Conservation (phyloP, 768 basidiomycete genomes). For the Panus rudis region DNA sequence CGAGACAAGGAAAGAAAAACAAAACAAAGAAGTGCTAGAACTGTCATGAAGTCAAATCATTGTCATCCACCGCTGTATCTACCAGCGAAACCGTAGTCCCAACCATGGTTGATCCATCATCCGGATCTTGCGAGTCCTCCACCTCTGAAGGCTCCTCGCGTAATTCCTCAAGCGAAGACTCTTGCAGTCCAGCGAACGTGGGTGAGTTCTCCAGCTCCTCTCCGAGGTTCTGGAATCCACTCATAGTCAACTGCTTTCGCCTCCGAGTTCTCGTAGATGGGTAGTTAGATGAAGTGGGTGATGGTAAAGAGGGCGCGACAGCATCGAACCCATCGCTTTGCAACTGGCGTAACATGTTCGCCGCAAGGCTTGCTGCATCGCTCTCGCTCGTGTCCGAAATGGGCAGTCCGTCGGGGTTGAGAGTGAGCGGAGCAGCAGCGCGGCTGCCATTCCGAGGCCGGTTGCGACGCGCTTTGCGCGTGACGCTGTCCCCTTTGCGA, state of each 20-base stretch:
- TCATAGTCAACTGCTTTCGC: conserved; percentile 1
- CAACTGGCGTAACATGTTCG: conserved; percentile 68
- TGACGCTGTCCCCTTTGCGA: conserved; percentile 59
- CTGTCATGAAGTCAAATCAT: too few species aligned
- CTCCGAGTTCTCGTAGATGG: conserved; percentile 15
- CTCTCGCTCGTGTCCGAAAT: conserved; percentile 25
- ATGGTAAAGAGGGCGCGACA: conserved; percentile 35
- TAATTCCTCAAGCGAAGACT: too few species aligned
- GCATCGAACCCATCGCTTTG: conserved; percentile 60
- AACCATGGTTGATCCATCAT: too few species aligned
- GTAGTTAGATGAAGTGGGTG: conserved; percentile 33
- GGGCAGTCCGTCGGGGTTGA: conserved; percentile 26
- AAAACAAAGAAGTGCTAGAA: too few species aligned
- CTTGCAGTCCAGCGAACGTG: too few species aligned
- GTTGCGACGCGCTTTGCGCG: conserved; percentile 46
- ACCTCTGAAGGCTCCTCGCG: too few species aligned
- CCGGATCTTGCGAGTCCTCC: too few species aligned
- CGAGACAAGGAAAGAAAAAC: too few species aligned
- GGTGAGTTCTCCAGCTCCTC: conserved; percentile 7
- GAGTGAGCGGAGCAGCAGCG: conserved; percentile 26
- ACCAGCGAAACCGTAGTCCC: too few species aligned
- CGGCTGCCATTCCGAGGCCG: conserved; percentile 33
- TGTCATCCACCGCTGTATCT: too few species aligned
- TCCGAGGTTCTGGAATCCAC: conserved; percentile 20
- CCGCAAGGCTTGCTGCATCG: conserved; percentile 55